Percentiles rank a stretch among this genome's conserved stretches.
These are phyloP conservation scores for Colletotrichum salicis DNA, from an alignment of 2,329 filamentous ascomycete species.

Conservation along the genomic window DNA sequence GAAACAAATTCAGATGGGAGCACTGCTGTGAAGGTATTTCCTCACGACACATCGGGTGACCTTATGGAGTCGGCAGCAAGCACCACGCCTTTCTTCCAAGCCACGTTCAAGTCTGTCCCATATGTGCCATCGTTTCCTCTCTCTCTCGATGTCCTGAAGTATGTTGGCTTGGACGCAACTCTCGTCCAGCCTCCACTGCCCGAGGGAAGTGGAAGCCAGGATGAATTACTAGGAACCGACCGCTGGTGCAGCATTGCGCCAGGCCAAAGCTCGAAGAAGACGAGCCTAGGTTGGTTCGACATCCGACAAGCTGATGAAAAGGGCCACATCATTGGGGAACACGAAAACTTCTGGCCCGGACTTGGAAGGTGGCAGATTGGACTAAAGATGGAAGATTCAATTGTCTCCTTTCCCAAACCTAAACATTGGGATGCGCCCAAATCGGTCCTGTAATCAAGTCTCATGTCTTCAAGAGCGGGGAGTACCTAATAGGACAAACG, in stretches of 20 bases:
- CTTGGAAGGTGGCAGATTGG: slow-evolving; percentile 56
- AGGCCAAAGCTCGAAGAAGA: slow-evolving; percentile 41
- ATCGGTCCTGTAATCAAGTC: slow-evolving; percentile 37
- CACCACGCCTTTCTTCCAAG: slow-evolving; percentile 56
- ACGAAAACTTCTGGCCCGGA: slow-evolving; percentile 60
- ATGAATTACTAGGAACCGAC: slow-evolving; percentile 57
- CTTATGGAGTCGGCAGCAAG: slow-evolving; percentile 46
- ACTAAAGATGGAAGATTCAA: slow-evolving; percentile 50
- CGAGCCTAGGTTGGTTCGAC: slow-evolving; percentile 59
- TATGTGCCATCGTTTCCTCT: slow-evolving; percentile 58
- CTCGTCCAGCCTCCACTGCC: slow-evolving; percentile 63
- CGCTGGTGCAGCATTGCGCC: slow-evolving; percentile 56
- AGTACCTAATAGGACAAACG: too few relatives aligned
- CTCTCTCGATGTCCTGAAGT: slow-evolving; percentile 49
- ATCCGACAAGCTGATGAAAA: slow-evolving; percentile 50
- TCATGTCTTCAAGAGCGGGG: not conserved
- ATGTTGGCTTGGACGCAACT: slow-evolving; percentile 53
- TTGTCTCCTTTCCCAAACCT: slow-evolving; percentile 41
- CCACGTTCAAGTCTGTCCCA: slow-evolving; percentile 53
- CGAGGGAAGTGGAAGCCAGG: slow-evolving; percentile 47
- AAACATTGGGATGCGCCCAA: slow-evolving; percentile 40
- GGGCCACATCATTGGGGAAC: slow-evolving; percentile 38
- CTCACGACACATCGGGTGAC: slow-evolving; percentile 50
- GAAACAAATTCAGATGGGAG: slow-evolving; percentile 47
- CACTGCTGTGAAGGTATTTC: slow-evolving; percentile 56